Conservation (phyloP, 2,329 filamentous ascomycete genomes). For the Penicillium sp. region DNA sequence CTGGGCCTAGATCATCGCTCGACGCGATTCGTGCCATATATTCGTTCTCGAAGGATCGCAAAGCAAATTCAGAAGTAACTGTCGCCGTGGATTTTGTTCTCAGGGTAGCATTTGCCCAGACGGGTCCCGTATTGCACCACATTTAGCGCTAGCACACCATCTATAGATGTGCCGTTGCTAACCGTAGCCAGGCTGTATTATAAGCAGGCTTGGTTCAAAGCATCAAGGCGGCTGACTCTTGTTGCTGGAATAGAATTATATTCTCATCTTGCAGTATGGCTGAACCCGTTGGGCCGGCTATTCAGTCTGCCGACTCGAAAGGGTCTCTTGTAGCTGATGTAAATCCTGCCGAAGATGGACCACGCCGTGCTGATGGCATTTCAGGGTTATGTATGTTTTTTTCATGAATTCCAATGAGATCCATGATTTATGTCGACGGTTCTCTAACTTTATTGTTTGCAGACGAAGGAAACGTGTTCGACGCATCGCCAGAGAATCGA, state of each 20-base stretch:
- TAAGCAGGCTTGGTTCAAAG: constrained; percentile 2
- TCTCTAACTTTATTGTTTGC: too few relatives aligned
- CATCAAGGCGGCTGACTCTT: too few relatives aligned
- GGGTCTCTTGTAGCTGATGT: constrained; percentile 22
- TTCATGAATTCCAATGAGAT: too few relatives aligned
- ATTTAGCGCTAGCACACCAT: constrained; percentile 33
- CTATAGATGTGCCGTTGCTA: constrained; percentile 12
- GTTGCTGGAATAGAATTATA: too few relatives aligned
- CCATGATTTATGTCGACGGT: too few relatives aligned
- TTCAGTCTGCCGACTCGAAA: constrained; percentile 11
- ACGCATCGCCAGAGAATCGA: constrained; percentile 35
- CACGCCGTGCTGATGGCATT: constrained; percentile 32
- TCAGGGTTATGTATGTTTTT: constrained; percentile 32
- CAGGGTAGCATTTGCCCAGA: constrained; percentile 16
- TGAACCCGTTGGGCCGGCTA: constrained; percentile 14
- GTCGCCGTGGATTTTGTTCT: too few relatives aligned
- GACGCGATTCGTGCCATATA: too few relatives aligned
- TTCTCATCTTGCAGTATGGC: constrained; percentile 17
- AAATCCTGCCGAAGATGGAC: constrained; percentile 25
- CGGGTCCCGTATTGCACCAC: constrained; percentile 28
- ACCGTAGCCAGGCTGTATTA: constrained; percentile 15
- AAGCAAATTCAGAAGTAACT: too few relatives aligned
- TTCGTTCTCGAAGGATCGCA: neutral
- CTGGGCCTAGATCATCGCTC: too few relatives aligned
- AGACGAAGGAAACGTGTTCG: constrained; percentile 40